These are phyloP conservation scores for Beauveria sp. DNA, from an alignment of 2,329 filamentous ascomycete species.

Conservation along the genomic window DNA sequence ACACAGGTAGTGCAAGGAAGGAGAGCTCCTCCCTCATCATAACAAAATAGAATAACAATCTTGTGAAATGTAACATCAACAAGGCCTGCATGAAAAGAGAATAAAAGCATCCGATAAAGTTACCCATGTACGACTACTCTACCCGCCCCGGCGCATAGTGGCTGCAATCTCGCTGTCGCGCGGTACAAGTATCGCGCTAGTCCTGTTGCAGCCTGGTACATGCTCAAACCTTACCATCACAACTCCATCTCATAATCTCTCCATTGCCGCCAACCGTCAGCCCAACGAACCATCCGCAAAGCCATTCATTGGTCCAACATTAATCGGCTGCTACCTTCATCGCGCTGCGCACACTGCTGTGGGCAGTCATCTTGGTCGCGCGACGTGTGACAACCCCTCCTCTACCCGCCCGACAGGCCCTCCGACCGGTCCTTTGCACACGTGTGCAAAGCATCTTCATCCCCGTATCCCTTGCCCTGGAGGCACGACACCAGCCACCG, in stretches of 20 bases:
- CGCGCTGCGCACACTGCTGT: conserved; percentile 7
- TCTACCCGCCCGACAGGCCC: not conserved
- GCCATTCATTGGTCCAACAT: not conserved
- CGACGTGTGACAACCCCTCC: conserved; percentile 3
- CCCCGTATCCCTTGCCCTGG: not conserved
- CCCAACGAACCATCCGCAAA: conserved; percentile 3
- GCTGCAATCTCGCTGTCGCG: not conserved
- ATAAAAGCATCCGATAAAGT: not conserved
- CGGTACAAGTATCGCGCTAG: not conserved
- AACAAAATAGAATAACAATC: not conserved
- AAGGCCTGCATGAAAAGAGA: too few species aligned
- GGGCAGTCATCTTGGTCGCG: conserved; percentile 2
- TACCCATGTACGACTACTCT: not conserved
- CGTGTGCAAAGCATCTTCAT: not conserved
- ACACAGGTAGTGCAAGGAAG: not conserved
- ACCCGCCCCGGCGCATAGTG: not conserved
- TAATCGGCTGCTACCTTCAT: not conserved
- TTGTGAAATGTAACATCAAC: not conserved
- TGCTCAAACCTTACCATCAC: conserved; percentile 2
- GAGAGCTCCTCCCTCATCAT: not conserved
- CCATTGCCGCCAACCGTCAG: not conserved
- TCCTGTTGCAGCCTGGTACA: conserved; percentile 7
- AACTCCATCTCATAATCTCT: conserved; percentile 7
- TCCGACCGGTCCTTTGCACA: not conserved
- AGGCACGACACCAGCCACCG: not conserved